These are phyloP conservation scores for Aegilops sharonensis DNA, from an alignment of 176 grass and related monocot species.

Conservation along the genomic window DNA sequence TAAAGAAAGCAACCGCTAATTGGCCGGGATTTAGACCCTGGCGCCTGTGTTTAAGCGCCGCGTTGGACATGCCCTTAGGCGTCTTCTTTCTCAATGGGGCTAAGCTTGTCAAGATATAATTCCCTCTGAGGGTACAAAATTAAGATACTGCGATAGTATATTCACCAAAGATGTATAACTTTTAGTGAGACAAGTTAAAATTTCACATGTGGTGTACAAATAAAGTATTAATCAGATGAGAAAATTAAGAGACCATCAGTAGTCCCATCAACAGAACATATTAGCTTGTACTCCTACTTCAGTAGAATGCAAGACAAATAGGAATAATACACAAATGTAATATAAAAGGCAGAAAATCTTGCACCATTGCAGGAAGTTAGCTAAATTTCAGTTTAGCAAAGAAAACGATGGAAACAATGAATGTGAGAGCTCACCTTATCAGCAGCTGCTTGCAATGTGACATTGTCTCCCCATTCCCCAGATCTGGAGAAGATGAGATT, in stretches of 20 bases:
- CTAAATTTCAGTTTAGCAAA: constrained; percentile 1
- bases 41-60: too few relatives aligned
- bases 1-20: too few relatives aligned
- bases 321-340: not conserved
- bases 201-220: not conserved
- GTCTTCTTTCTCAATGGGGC: not conserved
- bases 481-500: constrained; percentile 44
- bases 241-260: not conserved
- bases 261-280: not conserved
- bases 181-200: constrained; percentile 19
- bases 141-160: not conserved
- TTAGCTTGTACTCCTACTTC: not conserved
- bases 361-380: not conserved
- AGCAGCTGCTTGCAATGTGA: constrained; percentile 93
- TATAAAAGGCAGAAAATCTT: not conserved
- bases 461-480: constrained; percentile 97
- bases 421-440: constrained; percentile 62
- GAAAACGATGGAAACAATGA: not conserved
- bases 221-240: not conserved
- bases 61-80: too few relatives aligned
- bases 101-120: not conserved
- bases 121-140: not conserved
- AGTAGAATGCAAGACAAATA: not conserved
- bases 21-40: too few relatives aligned
- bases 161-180: not conserved